Conservation (phyloP, 2,329 filamentous ascomycete genomes). For the Aspergillus alliaceus region DNA sequence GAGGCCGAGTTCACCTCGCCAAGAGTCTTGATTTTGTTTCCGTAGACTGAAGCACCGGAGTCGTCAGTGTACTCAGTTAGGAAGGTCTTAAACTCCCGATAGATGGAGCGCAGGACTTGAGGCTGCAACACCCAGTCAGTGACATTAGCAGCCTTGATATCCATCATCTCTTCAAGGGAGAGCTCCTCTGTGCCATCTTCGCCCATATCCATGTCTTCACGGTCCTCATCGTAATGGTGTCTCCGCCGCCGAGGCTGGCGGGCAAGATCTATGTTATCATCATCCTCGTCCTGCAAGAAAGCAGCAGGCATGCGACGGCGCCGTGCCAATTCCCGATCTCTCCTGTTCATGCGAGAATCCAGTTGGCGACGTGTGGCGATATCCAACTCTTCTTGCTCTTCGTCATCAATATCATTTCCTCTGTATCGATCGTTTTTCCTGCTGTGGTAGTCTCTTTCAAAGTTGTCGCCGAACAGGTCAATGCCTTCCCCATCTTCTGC, state of each 20-base stretch:
- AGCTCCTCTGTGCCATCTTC: slow-evolving; percentile 95
- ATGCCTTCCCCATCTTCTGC: slow-evolving; percentile 70
- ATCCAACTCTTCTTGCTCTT: slow-evolving; percentile 63
- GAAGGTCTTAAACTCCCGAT: slow-evolving; percentile 95
- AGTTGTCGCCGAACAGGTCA: slow-evolving; percentile 67
- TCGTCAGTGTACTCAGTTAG: slow-evolving; percentile 94
- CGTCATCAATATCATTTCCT: slow-evolving; percentile 62
- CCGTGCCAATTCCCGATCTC: slow-evolving; percentile 61
- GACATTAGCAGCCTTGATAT: slow-evolving; percentile 89
- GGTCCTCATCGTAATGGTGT: slow-evolving; percentile 91
- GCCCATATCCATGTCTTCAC: slow-evolving; percentile 83
- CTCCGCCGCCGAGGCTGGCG: slow-evolving; percentile 81
- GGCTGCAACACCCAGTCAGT: slow-evolving; percentile 94
- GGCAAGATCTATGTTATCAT: slow-evolving; percentile 79
- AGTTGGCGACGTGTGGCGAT: slow-evolving; percentile 59
- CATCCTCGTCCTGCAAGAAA: slow-evolving; percentile 72
- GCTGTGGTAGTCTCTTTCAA: slow-evolving; percentile 61
- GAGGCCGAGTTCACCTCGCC: slow-evolving; percentile 97
- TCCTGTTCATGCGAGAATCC: slow-evolving; percentile 61
- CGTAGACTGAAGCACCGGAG: slow-evolving; percentile 87
- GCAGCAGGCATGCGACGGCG: slow-evolving; percentile 61
- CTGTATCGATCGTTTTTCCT: slow-evolving; percentile 54
- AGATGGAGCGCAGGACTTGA: slow-evolving; percentile 87
- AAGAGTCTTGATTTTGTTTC: slow-evolving; percentile 88
- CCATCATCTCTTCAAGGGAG: slow-evolving; percentile 83